Percentiles rank a stretch among this genome's conserved stretches.
Evolutionary conservation across 257 asterid species (phyloP).

Genomic region (Henckelia pumila): DNA sequence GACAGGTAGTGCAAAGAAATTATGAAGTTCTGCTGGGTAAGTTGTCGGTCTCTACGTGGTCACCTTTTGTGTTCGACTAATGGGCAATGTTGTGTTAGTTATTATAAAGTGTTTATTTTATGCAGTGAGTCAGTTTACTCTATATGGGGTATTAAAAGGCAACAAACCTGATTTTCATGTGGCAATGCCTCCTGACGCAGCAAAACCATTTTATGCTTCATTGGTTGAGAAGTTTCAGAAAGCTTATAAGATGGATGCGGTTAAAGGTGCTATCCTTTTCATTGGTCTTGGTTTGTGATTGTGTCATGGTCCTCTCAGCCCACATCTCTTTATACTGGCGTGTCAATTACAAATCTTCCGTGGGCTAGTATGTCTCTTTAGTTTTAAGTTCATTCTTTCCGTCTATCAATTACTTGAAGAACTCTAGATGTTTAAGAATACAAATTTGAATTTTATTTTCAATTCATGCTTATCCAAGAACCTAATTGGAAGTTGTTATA

Average conservation of each 20-base stretch:
- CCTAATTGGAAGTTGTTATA: neutral
- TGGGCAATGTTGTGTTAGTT: slow-evolving; percentile 9
- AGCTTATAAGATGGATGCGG: slow-evolving; percentile 60
- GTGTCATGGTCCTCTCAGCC: neutral
- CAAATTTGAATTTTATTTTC: neutral
- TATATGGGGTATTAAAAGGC: slow-evolving; percentile 81
- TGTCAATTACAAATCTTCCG: neutral
- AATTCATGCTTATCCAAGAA: neutral
- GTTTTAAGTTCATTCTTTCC: neutral
- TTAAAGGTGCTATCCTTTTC: slow-evolving; percentile 51
- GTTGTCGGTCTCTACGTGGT: slow-evolving; percentile 11
- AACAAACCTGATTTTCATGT: slow-evolving; percentile 95
- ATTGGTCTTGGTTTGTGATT: neutral
- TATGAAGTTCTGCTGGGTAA: slow-evolving; percentile 80
- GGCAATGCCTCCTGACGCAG: slow-evolving; percentile 90
- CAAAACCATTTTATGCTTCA: slow-evolving; percentile 67
- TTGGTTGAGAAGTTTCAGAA: slow-evolving; percentile 73
- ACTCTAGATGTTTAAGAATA: neutral
- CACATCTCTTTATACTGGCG: neutral
- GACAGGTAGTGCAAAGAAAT: slow-evolving; percentile 80
- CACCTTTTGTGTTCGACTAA: neutral
- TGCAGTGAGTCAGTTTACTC: slow-evolving; percentile 94
- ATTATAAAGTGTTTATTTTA: slow-evolving; percentile 13
- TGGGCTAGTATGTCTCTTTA: neutral
- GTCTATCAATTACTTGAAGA: neutral